These are phyloP conservation scores for Acer yangbiense DNA, from an alignment of 345 rosid species.

Conservation along the genomic window DNA sequence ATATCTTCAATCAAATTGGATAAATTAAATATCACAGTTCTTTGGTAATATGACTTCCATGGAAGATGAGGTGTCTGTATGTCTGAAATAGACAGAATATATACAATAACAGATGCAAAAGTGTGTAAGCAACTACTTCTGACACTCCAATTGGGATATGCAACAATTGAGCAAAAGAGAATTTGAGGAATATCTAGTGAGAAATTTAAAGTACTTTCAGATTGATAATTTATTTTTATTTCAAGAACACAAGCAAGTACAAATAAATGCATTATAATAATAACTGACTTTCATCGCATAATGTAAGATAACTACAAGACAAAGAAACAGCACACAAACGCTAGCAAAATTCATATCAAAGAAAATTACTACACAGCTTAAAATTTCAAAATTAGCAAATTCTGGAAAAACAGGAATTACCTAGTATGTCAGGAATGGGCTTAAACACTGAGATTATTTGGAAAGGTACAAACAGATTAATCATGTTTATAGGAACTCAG, in stretches of 20 bases:
- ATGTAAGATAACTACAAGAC: not conserved
- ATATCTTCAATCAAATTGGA: not conserved
- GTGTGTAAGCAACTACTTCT: not conserved
- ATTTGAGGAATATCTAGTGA: not conserved
- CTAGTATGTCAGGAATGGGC: not conserved
- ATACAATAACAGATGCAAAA: not conserved
- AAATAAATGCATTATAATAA: not conserved
- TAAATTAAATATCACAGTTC: not conserved
- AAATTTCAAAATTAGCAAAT: not conserved
- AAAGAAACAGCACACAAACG: not conserved
- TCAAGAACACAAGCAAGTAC: not conserved
- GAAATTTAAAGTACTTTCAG: not conserved
- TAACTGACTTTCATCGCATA: not conserved
- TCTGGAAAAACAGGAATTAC: not conserved
- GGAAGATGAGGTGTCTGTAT: not conserved
- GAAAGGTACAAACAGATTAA: not conserved
- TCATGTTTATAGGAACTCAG: not conserved
- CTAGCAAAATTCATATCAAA: not conserved
- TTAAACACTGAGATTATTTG: not conserved
- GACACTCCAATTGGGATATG: not conserved
- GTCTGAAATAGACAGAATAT: not conserved
- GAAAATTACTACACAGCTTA: not conserved
- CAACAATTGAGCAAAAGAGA: not conserved
- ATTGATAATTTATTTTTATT: not conserved
- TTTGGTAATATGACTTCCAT: not conserved